phyloP scores from a whole-genome alignment of 495 filamentous ascomycete species.

The Lasiosphaeria hispida region DNA sequence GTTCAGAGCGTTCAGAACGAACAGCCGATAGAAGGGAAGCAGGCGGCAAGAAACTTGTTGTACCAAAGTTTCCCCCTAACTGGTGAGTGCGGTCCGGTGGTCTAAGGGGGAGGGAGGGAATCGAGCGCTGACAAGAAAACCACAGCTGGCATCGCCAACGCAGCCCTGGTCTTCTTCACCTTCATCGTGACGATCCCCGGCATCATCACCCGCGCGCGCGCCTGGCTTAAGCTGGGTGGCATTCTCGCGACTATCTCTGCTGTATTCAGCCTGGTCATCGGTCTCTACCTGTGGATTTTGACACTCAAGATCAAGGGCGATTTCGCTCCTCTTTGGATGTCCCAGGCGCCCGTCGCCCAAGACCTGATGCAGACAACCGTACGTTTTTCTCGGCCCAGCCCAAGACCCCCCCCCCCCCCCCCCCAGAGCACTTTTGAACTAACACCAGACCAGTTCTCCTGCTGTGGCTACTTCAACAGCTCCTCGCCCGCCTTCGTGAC shows the following conservation, averaged over 20 bases:
- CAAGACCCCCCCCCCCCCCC: neutral
- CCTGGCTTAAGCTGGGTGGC: slow-evolving; percentile 58
- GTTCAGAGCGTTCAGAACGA: slow-evolving; percentile 50
- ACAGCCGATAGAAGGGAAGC: slow-evolving; percentile 42
- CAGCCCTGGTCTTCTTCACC: slow-evolving; percentile 57
- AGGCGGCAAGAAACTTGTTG: slow-evolving; percentile 63
- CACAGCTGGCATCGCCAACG: slow-evolving; percentile 63
- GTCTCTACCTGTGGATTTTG: slow-evolving; percentile 65
- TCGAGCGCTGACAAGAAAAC: slow-evolving; percentile 25
- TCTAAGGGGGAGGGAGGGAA: neutral
- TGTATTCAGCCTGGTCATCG: slow-evolving; percentile 62
- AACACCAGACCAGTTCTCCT: slow-evolving; percentile 56
- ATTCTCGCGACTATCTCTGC: slow-evolving; percentile 59
- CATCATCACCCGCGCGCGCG: slow-evolving; percentile 55
- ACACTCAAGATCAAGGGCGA: slow-evolving; percentile 62
- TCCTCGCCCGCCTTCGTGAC: slow-evolving; percentile 61
- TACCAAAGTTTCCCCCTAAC: slow-evolving; percentile 59
- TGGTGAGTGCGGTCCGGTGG: slow-evolving; percentile 34
- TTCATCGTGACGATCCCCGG: slow-evolving; percentile 58
- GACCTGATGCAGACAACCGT: slow-evolving; percentile 65
- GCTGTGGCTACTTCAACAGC: slow-evolving; percentile 71
- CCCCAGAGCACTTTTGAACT: slow-evolving; percentile 11
- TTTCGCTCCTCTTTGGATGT: slow-evolving; percentile 53
- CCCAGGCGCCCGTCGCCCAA: slow-evolving; percentile 52
- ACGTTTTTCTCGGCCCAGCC: too few relatives aligned